Evolutionary conservation across 139 green algal genomes (phyloP).

Genomic region (Closterium sp.): DNA sequence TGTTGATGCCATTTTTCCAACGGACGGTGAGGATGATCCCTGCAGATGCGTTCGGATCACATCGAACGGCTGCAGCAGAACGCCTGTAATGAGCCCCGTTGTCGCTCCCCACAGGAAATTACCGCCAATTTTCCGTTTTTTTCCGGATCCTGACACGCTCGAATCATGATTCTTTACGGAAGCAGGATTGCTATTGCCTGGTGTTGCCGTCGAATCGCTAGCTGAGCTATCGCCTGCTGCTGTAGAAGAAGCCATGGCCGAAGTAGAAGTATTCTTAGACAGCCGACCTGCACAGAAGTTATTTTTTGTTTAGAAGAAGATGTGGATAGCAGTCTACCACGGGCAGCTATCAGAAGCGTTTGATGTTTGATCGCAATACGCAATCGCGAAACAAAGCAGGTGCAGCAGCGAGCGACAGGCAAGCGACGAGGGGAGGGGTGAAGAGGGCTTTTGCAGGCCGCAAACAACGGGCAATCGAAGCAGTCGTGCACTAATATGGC

Average conservation of each 20-base stretch:
- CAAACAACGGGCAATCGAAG: too few species aligned
- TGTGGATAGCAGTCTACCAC: too few species aligned
- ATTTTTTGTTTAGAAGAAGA: too few species aligned
- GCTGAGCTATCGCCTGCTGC: neutral
- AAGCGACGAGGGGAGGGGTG: too few species aligned
- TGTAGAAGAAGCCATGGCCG: neutral
- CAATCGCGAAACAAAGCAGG: too few species aligned
- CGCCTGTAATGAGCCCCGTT: constrained; percentile 16
- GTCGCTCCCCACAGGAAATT: constrained; percentile 23
- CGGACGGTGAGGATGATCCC: neutral
- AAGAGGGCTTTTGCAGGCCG: too few species aligned
- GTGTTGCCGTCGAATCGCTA: neutral
- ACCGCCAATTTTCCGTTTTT: neutral
- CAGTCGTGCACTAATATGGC: too few species aligned
- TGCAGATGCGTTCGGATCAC: constrained; percentile 40
- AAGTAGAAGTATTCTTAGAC: neutral
- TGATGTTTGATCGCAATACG: too few species aligned
- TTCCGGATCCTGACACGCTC: neutral
- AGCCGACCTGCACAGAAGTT: too few species aligned
- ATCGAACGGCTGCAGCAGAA: constrained; percentile 36
- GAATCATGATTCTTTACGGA: neutral
- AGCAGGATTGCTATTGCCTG: neutral
- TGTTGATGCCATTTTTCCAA: neutral
- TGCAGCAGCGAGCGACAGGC: too few species aligned
- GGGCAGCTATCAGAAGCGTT: too few species aligned